These are phyloP conservation scores for Magnolia changhungtana DNA, from an alignment of 164 flowering plant genomes.

Conservation along the genomic window DNA sequence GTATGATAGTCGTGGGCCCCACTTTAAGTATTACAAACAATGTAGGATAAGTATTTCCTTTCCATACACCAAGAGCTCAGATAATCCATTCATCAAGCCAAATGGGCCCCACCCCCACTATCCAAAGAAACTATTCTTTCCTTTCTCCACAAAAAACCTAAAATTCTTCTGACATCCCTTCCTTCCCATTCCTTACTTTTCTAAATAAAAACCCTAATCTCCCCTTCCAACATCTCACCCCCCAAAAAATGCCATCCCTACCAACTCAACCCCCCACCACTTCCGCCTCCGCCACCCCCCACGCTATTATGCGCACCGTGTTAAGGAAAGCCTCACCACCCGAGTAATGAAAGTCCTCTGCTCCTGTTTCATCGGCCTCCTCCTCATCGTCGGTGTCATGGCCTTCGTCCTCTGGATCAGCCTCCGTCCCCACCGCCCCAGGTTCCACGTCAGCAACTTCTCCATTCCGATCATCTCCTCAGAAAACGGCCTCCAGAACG, in stretches of 20 bases:
- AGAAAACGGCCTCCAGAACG: slow-evolving; percentile 5
- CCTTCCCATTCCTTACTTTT: slow-evolving; percentile 9
- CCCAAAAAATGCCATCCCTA: slow-evolving; percentile 4
- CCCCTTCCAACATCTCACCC: not conserved
- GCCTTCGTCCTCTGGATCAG: slow-evolving; percentile 79
- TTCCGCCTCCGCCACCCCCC: slow-evolving; percentile 41
- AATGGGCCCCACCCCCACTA: not conserved
- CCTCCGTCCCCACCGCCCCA: slow-evolving; percentile 88
- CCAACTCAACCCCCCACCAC: slow-evolving; percentile 6
- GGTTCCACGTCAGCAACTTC: slow-evolving; percentile 53
- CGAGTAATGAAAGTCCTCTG: slow-evolving; percentile 61
- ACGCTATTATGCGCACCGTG: slow-evolving; percentile 63
- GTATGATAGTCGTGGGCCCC: too few relatives aligned
- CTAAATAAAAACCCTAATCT: not conserved
- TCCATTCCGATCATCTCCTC: slow-evolving; percentile 48
- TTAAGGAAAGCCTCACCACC: slow-evolving; percentile 67
- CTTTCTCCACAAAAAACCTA: slow-evolving; percentile 18
- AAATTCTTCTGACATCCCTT: slow-evolving; percentile 18
- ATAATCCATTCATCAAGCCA: not conserved
- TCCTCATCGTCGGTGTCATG: slow-evolving; percentile 55
- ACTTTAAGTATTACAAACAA: too few relatives aligned
- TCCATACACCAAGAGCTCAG: too few relatives aligned
- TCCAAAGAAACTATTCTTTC: slow-evolving; percentile 25
- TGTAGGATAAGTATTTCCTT: too few relatives aligned
- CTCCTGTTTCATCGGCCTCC: slow-evolving; percentile 48